Conservation (phyloP, 192 early-diverging fungal genomes). For the Backusella macrospora region DNA sequence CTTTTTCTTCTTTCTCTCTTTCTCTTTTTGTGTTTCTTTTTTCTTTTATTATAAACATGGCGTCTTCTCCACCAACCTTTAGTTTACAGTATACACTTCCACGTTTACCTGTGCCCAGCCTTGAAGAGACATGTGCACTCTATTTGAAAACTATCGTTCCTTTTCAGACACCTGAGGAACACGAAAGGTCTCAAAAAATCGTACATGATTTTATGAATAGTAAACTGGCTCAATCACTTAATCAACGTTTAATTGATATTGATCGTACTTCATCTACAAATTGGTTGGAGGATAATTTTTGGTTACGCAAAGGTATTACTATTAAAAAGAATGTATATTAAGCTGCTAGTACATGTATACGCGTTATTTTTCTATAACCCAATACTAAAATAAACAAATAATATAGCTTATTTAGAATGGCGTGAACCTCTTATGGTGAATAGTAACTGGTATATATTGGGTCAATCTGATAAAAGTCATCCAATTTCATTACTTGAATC, state of each 20-base stretch:
- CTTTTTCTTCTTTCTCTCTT: background rate
- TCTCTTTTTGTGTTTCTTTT: background rate
- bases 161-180: conserved; percentile 48
- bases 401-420: conserved; percentile 78
- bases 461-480: conserved; percentile 61
- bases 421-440: conserved; percentile 82
- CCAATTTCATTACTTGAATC: conserved; percentile 45
- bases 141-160: conserved; percentile 65
- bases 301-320: conserved; percentile 49
- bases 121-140: conserved; percentile 56
- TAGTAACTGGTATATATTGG: conserved; percentile 85
- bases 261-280: conserved; percentile 60
- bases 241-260: conserved; percentile 65
- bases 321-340: too few species aligned
- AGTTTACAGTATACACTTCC: conserved; percentile 56
- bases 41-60: background rate
- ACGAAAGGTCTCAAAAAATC: conserved; percentile 45
- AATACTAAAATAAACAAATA: background rate
- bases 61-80: conserved; percentile 35
- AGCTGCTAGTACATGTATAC: background rate
- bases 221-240: conserved; percentile 47
- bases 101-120: conserved; percentile 62
- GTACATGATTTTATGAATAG: conserved; percentile 52
- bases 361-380: background rate
- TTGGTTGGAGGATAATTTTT: conserved; percentile 74